phyloP scores from a whole-genome alignment of 2,329 filamentous ascomycete species.

The Alternaria burnsii region DNA sequence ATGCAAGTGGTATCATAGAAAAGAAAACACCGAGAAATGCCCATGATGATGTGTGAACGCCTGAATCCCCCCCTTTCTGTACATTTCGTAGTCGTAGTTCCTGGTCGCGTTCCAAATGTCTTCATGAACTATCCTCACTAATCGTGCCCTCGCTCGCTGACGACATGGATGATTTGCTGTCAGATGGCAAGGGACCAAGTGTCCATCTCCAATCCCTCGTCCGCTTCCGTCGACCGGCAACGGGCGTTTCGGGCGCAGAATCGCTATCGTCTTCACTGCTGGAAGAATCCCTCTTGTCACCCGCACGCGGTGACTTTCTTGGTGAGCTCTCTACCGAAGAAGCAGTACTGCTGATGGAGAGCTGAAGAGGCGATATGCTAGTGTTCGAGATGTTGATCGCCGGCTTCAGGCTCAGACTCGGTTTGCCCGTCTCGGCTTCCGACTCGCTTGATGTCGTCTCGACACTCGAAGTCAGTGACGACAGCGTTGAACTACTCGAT shows the following conservation, averaged over 20 bases:
- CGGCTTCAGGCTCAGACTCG: constrained; percentile 19
- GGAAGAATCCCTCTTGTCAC: constrained; percentile 56
- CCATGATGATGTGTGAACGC: constrained; percentile 9
- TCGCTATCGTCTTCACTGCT: constrained; percentile 57
- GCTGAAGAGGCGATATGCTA: constrained; percentile 22
- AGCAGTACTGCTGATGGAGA: constrained; percentile 19
- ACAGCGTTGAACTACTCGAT: constrained; percentile 49
- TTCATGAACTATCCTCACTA: constrained; percentile 43
- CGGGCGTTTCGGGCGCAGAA: constrained; percentile 61
- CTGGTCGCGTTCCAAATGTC: not conserved
- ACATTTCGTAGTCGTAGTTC: constrained; percentile 6
- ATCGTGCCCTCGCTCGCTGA: constrained; percentile 32
- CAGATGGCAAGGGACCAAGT: constrained; percentile 55
- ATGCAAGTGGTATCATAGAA: constrained; percentile 21
- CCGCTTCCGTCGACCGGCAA: constrained; percentile 62
- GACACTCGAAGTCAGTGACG: constrained; percentile 27
- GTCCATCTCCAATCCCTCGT: constrained; percentile 67
- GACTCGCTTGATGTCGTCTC: constrained; percentile 14
- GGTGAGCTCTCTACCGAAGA: constrained; percentile 39
- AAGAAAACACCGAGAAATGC: constrained; percentile 20
- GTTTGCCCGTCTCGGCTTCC: constrained; percentile 20
- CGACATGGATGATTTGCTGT: constrained; percentile 34
- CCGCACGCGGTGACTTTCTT: constrained; percentile 38
- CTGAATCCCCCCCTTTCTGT: not conserved
- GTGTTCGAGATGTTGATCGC: constrained; percentile 24